phyloP scores from a whole-genome alignment of 139 green algal species.

The Yamagishiella unicocca region DNA sequence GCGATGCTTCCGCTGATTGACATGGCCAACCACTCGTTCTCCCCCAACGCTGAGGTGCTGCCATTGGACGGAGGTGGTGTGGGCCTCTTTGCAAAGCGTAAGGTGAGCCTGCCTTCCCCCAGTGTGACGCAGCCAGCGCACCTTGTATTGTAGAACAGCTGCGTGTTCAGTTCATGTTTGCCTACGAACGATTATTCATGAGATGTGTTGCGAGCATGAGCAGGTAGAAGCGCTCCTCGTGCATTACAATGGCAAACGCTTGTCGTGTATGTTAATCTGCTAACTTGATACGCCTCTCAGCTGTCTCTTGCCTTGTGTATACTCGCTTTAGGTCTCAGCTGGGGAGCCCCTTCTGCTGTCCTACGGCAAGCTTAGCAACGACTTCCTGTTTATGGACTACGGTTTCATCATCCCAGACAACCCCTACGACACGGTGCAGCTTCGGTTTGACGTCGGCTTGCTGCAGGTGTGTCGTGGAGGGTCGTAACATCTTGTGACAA shows the following conservation, averaged over 20 bases:
- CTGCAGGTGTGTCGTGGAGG: slow-evolving; percentile 61
- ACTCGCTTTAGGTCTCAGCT: slow-evolving; percentile 29
- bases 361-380: slow-evolving; percentile 90
- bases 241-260: neutral
- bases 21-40: slow-evolving; percentile 87
- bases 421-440: slow-evolving; percentile 80
- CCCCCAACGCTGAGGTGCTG: slow-evolving; percentile 72
- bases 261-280: neutral
- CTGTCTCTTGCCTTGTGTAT: neutral
- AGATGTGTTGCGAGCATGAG: too few relatives aligned
- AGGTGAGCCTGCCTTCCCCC: too few relatives aligned
- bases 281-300: neutral
- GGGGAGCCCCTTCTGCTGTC: slow-evolving; percentile 78
- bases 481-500: too few relatives aligned
- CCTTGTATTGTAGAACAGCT: too few relatives aligned
- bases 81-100: slow-evolving; percentile 58
- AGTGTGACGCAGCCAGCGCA: too few relatives aligned
- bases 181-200: too few relatives aligned
- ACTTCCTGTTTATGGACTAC: slow-evolving; percentile 94
- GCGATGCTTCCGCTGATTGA: slow-evolving; percentile 85
- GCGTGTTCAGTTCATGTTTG: too few relatives aligned
- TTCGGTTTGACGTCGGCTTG: slow-evolving; percentile 79
- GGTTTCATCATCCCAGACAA: slow-evolving; percentile 87
- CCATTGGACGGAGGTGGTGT: slow-evolving; percentile 43
- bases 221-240: too few relatives aligned